These are phyloP conservation scores for Pythium plurisporium DNA, from an alignment of 352 stramenopile species.

Conservation along the genomic window DNA sequence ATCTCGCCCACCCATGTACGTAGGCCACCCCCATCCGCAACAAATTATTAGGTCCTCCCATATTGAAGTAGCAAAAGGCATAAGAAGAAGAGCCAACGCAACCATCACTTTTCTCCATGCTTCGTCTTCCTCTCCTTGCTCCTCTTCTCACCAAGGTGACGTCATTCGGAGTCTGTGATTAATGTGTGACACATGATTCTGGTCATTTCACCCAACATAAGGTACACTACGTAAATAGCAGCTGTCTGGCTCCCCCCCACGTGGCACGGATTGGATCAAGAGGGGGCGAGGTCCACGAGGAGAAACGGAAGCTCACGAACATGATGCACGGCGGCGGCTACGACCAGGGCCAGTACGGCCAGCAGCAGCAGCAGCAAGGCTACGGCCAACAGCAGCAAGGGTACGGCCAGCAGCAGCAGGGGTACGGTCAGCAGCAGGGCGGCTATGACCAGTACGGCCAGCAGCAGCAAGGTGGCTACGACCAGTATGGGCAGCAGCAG, in stretches of 20 bases:
- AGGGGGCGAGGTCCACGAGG: too few species aligned
- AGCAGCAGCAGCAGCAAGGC: slow-evolving; percentile 36
- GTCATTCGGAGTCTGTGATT: not conserved
- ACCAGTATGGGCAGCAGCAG: slow-evolving; percentile 35
- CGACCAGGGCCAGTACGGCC: slow-evolving; percentile 27
- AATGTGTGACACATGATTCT: slow-evolving; percentile 1
- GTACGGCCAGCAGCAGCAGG: slow-evolving; percentile 34
- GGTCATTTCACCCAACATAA: not conserved
- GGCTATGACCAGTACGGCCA: slow-evolving; percentile 41
- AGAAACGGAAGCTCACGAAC: slow-evolving; percentile 5
- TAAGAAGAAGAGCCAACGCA: too few species aligned
- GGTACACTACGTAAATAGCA: not conserved
- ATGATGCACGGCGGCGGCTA: slow-evolving; percentile 51
- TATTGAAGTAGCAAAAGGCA: not conserved
- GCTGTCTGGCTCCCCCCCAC: not conserved
- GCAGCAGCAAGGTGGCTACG: slow-evolving; percentile 34
- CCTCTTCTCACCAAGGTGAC: not conserved
- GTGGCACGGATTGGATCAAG: not conserved
- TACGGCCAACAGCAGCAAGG: slow-evolving; percentile 37
- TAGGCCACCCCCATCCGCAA: not conserved
- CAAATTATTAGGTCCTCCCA: not conserved
- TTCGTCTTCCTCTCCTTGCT: not conserved
- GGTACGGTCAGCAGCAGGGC: slow-evolving; percentile 37
- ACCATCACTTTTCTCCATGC: not conserved
- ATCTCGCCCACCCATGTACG: not conserved